Base-by-base conservation (phyloP, 2,329 filamentous ascomycete genomes). In the Trichoderma asperellum region DNA sequence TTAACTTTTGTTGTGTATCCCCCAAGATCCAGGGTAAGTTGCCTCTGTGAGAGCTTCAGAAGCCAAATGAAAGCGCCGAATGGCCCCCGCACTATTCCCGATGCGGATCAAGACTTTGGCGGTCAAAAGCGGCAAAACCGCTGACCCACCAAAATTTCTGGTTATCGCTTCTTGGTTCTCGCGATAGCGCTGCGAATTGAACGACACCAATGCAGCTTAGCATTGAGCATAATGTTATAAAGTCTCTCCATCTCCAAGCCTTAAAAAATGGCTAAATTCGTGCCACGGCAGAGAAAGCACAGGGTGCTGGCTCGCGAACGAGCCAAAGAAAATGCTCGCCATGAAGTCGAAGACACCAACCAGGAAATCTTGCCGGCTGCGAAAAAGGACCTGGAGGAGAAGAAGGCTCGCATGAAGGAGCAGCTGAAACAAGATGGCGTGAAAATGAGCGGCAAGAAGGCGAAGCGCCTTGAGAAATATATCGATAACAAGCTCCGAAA, bases 401-500 rank as follows among this genome's bases (percentile, higher is more conserved):
- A 84, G 77, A 90, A 82, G 78, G 88, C 82, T 16, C 81, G 79
- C 68, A 77, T 90, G 72, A 87, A 85, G 70, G 83, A 85, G 27
- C 84, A 89, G 71, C 76, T 90, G 68, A 81, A 79, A 68, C 78
- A 82, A 29, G 81, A 86, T 64, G 85, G 83, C 1, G 74, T 77
- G 56, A 89, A 89, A 75, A 83, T 89, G 76, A 89, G 83, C 75
- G 83, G 87, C 70, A 89, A 91, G 76, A 91, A 91, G 77, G 86
- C 88, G 6, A 90, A 91, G 80, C 84, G 89, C 1, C 77, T 91
- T 49, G 88, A 90, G 72, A 91, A 91, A 76, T 91, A 90, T 76
- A 89, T 91, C 73, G 94, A 98, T 75, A 96, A 87, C 70, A 99
- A 99, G 85, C 84, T 99, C 57, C 92, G 90, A 79, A 97, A 97